Evolutionary conservation across 2,329 filamentous ascomycete species (phyloP).

Genomic region (Microcyclosporella mali): DNA sequence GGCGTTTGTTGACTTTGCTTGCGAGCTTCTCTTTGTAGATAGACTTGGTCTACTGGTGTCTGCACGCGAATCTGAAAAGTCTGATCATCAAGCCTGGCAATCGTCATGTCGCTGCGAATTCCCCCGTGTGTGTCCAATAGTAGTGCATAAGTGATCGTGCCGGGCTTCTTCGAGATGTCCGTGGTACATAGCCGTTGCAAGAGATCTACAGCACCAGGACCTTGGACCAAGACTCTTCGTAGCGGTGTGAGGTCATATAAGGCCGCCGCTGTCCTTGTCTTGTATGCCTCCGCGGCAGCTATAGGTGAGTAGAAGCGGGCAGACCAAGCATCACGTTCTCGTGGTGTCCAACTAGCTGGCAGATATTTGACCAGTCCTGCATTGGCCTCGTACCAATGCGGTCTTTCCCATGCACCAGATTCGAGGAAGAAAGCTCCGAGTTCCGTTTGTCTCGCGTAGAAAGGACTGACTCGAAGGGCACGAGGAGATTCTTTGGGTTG

Average conservation of each 20-base stretch:
- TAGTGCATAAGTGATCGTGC: slow-evolving; percentile 51
- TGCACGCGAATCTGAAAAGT: slow-evolving; percentile 54
- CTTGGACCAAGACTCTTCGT: slow-evolving; percentile 52
- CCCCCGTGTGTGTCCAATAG: slow-evolving; percentile 50
- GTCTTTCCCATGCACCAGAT: slow-evolving; percentile 55
- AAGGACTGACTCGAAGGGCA: slow-evolving; percentile 54
- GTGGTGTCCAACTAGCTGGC: slow-evolving; percentile 50
- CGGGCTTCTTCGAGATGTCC: slow-evolving; percentile 44
- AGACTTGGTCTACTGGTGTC: slow-evolving; percentile 48
- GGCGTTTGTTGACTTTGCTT: slow-evolving; percentile 39
- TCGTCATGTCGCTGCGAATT: slow-evolving; percentile 53
- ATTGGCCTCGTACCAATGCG: slow-evolving; percentile 58
- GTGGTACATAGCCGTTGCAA: slow-evolving; percentile 50
- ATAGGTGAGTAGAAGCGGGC: slow-evolving; percentile 53
- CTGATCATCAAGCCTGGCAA: slow-evolving; percentile 47
- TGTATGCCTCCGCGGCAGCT: slow-evolving; percentile 57
- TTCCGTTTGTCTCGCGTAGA: slow-evolving; percentile 49
- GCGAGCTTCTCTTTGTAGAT: slow-evolving; percentile 50
- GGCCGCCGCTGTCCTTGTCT: slow-evolving; percentile 56
- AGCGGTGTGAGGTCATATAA: slow-evolving; percentile 60
- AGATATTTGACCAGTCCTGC: slow-evolving; percentile 45
- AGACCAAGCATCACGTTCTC: slow-evolving; percentile 55
- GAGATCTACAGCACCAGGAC: slow-evolving; percentile 51
- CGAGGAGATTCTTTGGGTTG: slow-evolving; percentile 54
- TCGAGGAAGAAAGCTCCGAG: slow-evolving; percentile 57